These are phyloP conservation scores for Vigna angularis DNA, from an alignment of 306 rosid genomes.

Conservation along the genomic window DNA sequence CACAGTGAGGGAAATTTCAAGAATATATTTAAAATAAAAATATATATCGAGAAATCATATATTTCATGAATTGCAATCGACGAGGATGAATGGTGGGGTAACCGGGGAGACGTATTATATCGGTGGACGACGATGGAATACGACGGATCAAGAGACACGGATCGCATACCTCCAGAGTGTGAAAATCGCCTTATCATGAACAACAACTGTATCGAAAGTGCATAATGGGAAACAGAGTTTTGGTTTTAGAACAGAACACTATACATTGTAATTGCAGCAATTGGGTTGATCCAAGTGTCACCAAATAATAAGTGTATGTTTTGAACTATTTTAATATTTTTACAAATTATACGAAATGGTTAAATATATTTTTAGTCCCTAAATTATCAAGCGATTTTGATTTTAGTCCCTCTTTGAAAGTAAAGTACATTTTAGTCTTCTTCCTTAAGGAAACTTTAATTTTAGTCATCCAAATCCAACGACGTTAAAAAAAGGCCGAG, in stretches of 20 bases:
- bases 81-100: constrained; percentile 12
- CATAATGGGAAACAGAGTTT: neutral
- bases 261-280: neutral
- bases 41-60: constrained; percentile 29
- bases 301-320: neutral
- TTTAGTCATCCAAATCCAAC: too few species aligned
- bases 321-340: too few species aligned
- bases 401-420: too few species aligned
- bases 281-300: neutral
- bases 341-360: too few species aligned
- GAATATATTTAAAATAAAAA: neutral
- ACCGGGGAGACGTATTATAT: neutral
- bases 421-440: too few species aligned
- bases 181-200: neutral
- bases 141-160: constrained; percentile 2
- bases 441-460: too few species aligned
- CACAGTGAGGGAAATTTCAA: neutral
- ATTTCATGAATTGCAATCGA: constrained; percentile 16
- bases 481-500: too few species aligned
- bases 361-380: too few species aligned
- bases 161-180: neutral
- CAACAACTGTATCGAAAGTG: neutral
- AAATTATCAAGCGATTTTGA: too few species aligned
- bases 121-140: neutral
- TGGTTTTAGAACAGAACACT: neutral